Conservation (phyloP, 2,329 filamentous ascomycete species). For the Pezicula neosporulosa region DNA sequence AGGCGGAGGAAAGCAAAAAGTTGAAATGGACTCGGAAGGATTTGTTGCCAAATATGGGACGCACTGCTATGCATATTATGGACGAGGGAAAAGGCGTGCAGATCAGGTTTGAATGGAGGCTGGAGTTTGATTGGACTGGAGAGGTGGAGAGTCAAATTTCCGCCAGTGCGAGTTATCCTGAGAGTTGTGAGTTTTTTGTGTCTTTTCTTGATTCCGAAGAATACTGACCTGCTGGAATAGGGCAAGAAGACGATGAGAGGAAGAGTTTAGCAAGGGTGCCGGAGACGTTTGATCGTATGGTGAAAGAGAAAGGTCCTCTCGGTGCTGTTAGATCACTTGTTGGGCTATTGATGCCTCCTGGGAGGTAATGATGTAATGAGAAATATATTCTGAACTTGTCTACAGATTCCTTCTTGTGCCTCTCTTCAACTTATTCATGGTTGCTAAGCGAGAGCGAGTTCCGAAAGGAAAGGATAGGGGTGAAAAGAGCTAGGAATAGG, state of each 20-base stretch:
- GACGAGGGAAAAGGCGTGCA: slow-evolving; percentile 16
- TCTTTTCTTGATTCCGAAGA: neutral
- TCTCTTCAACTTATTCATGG: too few relatives aligned
- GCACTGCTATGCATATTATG: slow-evolving; percentile 37
- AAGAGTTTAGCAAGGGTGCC: slow-evolving; percentile 56
- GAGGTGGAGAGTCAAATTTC: slow-evolving; percentile 59
- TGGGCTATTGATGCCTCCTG: slow-evolving; percentile 43
- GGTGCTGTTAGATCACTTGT: slow-evolving; percentile 58
- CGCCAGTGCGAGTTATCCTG: slow-evolving; percentile 53
- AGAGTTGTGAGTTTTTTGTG: slow-evolving; percentile 54
- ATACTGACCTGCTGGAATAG: slow-evolving; percentile 31
- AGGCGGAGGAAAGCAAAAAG: slow-evolving; percentile 13
- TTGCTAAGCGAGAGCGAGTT: too few relatives aligned
- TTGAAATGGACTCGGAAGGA: slow-evolving; percentile 36
- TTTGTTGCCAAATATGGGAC: slow-evolving; percentile 51
- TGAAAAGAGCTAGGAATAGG: too few relatives aligned
- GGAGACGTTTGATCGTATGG: slow-evolving; percentile 55
- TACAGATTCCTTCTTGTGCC: too few relatives aligned
- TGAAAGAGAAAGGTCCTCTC: slow-evolving; percentile 52
- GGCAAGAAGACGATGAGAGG: slow-evolving; percentile 56
- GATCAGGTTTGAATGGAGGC: slow-evolving; percentile 55
- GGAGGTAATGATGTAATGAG: slow-evolving; percentile 4
- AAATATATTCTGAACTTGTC: neutral
- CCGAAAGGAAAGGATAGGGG: too few relatives aligned
- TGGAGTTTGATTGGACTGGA: slow-evolving; percentile 69